phyloP scores from a whole-genome alignment of 331 rosid genomes.

The Saraca asoca region DNA sequence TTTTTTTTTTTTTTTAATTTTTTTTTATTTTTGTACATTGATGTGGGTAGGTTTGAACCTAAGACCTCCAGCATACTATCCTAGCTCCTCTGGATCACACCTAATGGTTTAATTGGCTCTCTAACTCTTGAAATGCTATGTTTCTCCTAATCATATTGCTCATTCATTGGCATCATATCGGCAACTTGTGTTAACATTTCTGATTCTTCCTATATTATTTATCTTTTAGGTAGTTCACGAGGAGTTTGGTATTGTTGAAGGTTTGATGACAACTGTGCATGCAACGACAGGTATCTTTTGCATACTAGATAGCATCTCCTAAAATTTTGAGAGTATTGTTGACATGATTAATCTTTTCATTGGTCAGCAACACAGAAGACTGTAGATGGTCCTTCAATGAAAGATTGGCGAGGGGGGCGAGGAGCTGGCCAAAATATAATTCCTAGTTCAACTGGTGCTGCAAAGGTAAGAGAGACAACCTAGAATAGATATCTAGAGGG shows the following conservation, averaged over 20 bases:
- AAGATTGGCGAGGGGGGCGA: slow-evolving; percentile 99
- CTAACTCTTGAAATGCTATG: background rate
- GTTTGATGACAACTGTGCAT: slow-evolving; percentile 98
- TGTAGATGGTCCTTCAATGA: slow-evolving; percentile 97
- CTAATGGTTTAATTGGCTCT: too few relatives aligned
- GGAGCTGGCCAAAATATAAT: slow-evolving; percentile 94
- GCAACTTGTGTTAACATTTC: background rate
- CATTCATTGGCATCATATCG: background rate
- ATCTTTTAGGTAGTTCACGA: slow-evolving; percentile 80
- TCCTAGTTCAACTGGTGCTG: slow-evolving; percentile 99
- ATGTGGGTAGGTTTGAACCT: too few relatives aligned
- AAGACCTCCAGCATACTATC: too few relatives aligned
- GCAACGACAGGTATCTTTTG: slow-evolving; percentile 85
- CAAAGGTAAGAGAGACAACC: slow-evolving; percentile 59
- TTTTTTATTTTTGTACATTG: too few relatives aligned
- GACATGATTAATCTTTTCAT: slow-evolving; percentile 22
- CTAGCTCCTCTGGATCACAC: too few relatives aligned
- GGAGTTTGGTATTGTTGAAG: slow-evolving; percentile 93
- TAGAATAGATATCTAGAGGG: background rate
- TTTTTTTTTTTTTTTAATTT: too few relatives aligned
- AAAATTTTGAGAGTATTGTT: slow-evolving; percentile 18
- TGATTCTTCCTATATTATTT: slow-evolving; percentile 6
- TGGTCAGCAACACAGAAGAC: slow-evolving; percentile 90
- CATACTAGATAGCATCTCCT: background rate
- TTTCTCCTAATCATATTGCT: background rate